Conservation (phyloP, 2,329 filamentous ascomycete genomes). For the Cytospora schulzeri region DNA sequence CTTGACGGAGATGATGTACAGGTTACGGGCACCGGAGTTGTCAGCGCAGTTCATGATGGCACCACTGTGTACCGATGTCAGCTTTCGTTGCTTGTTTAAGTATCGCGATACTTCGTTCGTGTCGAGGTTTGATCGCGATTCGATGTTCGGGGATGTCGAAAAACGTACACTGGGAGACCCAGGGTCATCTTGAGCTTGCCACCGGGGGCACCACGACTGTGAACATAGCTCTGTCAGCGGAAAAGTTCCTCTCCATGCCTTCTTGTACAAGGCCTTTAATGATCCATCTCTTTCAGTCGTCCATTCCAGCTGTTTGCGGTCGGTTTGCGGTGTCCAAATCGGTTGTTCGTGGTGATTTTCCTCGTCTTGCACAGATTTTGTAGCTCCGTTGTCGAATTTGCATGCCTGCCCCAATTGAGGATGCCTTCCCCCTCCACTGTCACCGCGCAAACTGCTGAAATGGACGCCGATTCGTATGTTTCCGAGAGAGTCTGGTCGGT, state of each 20-base stretch:
- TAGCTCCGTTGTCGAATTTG: constrained; percentile 6
- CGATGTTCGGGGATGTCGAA: constrained; percentile 19
- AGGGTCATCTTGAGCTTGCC: constrained; percentile 99
- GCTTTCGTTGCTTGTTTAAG: constrained; percentile 24
- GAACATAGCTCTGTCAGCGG: constrained; percentile 39
- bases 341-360: background rate
- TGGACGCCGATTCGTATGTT: constrained; percentile 11
- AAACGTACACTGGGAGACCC: constrained; percentile 97
- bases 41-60: constrained; percentile 99
- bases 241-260: background rate
- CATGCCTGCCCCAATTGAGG: background rate
- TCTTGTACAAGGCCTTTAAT: background rate
- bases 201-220: constrained; percentile 86
- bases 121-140: constrained; percentile 21
- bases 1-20: constrained; percentile 99
- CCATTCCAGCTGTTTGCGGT: constrained; percentile 15
- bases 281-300: constrained; percentile 16
- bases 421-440: background rate
- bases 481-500: background rate
- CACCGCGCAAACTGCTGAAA: constrained; percentile 24
- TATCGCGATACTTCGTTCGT: constrained; percentile 10
- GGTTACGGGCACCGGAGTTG: constrained; percentile 97
- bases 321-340: background rate
- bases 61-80: constrained; percentile 61
- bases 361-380: constrained; percentile 7